Conservation (phyloP, 2,329 filamentous ascomycete genomes). For the Parastagonospora avenae region DNA sequence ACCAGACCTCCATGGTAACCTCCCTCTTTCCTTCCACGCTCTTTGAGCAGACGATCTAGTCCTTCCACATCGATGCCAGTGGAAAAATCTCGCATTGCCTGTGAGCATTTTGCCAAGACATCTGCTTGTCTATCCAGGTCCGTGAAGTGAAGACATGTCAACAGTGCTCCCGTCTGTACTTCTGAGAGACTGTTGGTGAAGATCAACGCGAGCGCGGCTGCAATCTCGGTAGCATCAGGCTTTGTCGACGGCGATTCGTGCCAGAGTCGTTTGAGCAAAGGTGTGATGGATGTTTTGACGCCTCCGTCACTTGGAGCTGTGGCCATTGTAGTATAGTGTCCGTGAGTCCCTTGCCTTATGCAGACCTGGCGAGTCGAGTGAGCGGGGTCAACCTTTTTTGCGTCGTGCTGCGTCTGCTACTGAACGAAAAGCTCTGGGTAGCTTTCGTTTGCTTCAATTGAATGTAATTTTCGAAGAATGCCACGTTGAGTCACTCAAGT, state of each 20-base stretch:
- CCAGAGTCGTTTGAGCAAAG: constrained; percentile 75
- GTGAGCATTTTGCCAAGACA: constrained; percentile 83
- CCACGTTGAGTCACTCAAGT: constrained; percentile 29
- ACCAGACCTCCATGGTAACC: constrained; percentile 83
- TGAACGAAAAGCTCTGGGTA: background rate
- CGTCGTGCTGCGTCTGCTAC: background rate
- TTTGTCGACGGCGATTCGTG: constrained; percentile 54
- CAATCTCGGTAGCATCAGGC: constrained; percentile 76
- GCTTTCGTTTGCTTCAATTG: background rate
- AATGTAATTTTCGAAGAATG: background rate
- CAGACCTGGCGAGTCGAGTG: background rate
- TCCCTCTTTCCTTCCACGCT: constrained; percentile 69
- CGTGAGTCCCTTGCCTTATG: constrained; percentile 3
- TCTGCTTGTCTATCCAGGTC: constrained; percentile 81
- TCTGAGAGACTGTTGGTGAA: constrained; percentile 90
- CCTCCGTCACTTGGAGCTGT: constrained; percentile 27
- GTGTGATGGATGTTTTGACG: constrained; percentile 64
- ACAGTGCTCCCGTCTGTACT: constrained; percentile 82
- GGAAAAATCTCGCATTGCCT: constrained; percentile 81
- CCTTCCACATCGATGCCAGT: constrained; percentile 69
- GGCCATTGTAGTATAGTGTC: constrained; percentile 29
- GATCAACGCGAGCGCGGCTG: constrained; percentile 85
- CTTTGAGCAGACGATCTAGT: constrained; percentile 66
- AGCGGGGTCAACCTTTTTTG: background rate
- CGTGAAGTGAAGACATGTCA: constrained; percentile 92